A percentile compares a stretch with the other conserved stretches of the same genome.
Evolutionary conservation across 78 protist species (phyloP).

Genomic region (Emiliania huxleyi): DNA sequence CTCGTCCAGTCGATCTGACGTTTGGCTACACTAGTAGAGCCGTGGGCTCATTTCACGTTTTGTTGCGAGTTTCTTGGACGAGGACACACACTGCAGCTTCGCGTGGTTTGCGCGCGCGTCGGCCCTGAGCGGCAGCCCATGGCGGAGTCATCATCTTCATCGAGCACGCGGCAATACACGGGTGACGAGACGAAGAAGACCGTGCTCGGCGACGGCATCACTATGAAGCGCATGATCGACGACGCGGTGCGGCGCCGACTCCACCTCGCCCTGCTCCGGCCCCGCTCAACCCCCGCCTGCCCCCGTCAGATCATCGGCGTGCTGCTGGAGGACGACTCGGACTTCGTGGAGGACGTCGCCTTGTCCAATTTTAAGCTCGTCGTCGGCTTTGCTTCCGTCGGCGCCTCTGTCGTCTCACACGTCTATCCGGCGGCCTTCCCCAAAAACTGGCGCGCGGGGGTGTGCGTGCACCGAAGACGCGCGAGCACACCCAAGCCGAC

Average conservation of each 20-base stretch:
- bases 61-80: no score
- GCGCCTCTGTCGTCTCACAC: not conserved
- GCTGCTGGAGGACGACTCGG: not conserved
- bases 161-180: no score
- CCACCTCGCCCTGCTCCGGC: not conserved
- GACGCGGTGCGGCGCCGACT: not conserved
- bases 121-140: no score
- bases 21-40: no score
- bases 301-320: not conserved
- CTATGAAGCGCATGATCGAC: not conserved
- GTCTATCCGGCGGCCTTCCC: not conserved
- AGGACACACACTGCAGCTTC: no score
- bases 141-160: no score
- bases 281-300: not conserved
- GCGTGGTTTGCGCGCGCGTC: no score
- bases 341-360: not conserved
- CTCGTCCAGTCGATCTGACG: no score
- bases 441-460: not conserved
- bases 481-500: no score
- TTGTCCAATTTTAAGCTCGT: not conserved
- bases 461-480: no score
- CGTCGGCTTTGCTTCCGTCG: not conserved
- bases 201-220: not conserved
- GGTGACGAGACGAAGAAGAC: not conserved
- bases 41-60: no score